A percentile compares a stretch with the other conserved stretches of the same genome.
phyloP scores from a whole-genome alignment of 768 basidiomycete genomes.

The Boletales sp. region DNA sequence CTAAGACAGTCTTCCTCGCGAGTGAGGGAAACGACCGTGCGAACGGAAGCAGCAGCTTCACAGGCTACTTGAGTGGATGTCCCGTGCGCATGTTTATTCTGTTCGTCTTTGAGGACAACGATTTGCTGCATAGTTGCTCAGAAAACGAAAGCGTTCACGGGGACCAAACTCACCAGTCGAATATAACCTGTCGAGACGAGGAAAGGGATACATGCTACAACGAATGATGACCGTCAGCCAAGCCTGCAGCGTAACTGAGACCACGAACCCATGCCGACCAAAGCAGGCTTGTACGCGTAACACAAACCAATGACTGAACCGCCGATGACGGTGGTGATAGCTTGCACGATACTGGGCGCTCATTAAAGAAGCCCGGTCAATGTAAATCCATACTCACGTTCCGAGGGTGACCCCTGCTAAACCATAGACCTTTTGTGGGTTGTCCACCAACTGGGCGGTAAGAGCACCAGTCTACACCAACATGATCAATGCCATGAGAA shows the following conservation, averaged over 20 bases:
- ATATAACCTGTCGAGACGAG: constrained; percentile 76
- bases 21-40: constrained; percentile 86
- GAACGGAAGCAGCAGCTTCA: constrained; percentile 86
- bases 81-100: constrained; percentile 76
- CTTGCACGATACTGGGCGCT: constrained; percentile 67
- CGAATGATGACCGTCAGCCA: not conserved
- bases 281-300: constrained; percentile 76
- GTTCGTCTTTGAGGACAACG: constrained; percentile 83
- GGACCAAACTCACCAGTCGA: constrained; percentile 53
- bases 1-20: constrained; percentile 76
- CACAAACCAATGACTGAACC: constrained; percentile 76
- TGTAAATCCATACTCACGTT: constrained; percentile 41
- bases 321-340: constrained; percentile 60
- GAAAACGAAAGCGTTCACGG: not conserved
- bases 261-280: constrained; percentile 61
- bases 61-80: constrained; percentile 84
- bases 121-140: constrained; percentile 48
- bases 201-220: constrained; percentile 59
- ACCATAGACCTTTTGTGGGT: constrained; percentile 87
- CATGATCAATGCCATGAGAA: not conserved
- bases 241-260: not conserved
- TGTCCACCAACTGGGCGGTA: constrained; percentile 76
- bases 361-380: not conserved
- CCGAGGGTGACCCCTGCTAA: constrained; percentile 86
- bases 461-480: constrained; percentile 65